A percentile compares a stretch with the other conserved stretches of the same genome.
These are phyloP conservation scores for Pichia nanzhaoensis DNA, from an alignment of 805 yeast species.

Conservation along the genomic window DNA sequence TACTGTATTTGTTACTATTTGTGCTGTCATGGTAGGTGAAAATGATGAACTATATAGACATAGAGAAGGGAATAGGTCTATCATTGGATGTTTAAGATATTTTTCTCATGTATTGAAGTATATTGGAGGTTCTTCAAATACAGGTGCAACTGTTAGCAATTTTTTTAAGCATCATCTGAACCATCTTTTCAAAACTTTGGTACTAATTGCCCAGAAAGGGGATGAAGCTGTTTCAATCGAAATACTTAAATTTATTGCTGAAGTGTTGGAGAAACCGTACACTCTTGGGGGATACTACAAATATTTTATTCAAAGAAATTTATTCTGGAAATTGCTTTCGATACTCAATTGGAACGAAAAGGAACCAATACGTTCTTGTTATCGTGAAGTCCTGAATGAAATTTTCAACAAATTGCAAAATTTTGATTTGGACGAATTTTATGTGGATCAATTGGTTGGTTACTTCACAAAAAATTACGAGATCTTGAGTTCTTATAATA, in stretches of 20 bases:
- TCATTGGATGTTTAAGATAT: slow-evolving; percentile 19
- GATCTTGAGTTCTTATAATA: slow-evolving; percentile 16
- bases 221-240: slow-evolving; percentile 13
- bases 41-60: slow-evolving; percentile 1
- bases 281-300: slow-evolving; percentile 9
- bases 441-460: slow-evolving; percentile 10
- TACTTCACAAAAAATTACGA: slow-evolving; percentile 18
- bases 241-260: slow-evolving; percentile 13
- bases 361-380: not conserved
- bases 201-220: slow-evolving; percentile 8
- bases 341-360: slow-evolving; percentile 5
- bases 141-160: slow-evolving; percentile 14
- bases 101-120: slow-evolving; percentile 14
- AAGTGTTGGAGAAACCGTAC: slow-evolving; percentile 13
- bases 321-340: slow-evolving; percentile 12
- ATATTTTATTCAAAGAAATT: slow-evolving; percentile 10
- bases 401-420: slow-evolving; percentile 18
- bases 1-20: slow-evolving; percentile 12
- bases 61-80: slow-evolving; percentile 11
- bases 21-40: slow-evolving; percentile 17
- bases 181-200: slow-evolving; percentile 14
- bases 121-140: slow-evolving; percentile 7
- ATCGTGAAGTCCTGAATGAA: slow-evolving; percentile 10
- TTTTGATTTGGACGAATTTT: slow-evolving; percentile 9
- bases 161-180: slow-evolving; percentile 17